These are phyloP conservation scores for Tricholoma sp. DNA, from an alignment of 768 basidiomycete species.

Conservation along the genomic window DNA sequence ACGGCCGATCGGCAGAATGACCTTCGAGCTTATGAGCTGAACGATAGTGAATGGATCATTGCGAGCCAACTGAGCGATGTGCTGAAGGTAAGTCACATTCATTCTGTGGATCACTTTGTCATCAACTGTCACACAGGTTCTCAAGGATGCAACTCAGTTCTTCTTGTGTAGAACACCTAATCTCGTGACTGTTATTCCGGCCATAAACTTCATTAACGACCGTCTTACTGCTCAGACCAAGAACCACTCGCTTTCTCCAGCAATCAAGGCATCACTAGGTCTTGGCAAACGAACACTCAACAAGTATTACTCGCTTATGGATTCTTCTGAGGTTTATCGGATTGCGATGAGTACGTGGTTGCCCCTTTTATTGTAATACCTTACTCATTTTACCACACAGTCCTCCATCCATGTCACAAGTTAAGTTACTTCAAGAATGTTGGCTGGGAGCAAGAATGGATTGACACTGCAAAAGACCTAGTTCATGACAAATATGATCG, in stretches of 20 bases:
- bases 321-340: conserved; percentile 12
- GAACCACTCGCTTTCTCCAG: conserved; percentile 2
- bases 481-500: conserved; percentile 13
- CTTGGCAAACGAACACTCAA: conserved; percentile 23
- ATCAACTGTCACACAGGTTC: conserved; percentile 15
- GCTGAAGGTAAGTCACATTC: conserved; percentile 16
- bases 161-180: conserved; percentile 24
- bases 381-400: not conserved
- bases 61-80: conserved; percentile 19
- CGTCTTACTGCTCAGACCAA: conserved; percentile 2
- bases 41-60: conserved; percentile 22
- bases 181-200: conserved; percentile 29
- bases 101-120: not conserved
- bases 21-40: conserved; percentile 15
- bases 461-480: conserved; percentile 14
- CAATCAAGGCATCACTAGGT: conserved; percentile 15
- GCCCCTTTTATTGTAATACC: not conserved
- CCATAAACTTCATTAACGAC: conserved; percentile 30
- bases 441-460: conserved; percentile 24
- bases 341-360: not conserved
- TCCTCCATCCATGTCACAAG: conserved; percentile 6
- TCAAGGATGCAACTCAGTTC: conserved; percentile 27
- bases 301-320: conserved; percentile 19
- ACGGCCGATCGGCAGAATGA: conserved; percentile 11
- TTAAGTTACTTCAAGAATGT: conserved; percentile 4